A percentile compares a stretch with the other conserved stretches of the same genome.
Conservation (phyloP, 2,329 filamentous ascomycete species). For the Grosmannia huntii region DNA sequence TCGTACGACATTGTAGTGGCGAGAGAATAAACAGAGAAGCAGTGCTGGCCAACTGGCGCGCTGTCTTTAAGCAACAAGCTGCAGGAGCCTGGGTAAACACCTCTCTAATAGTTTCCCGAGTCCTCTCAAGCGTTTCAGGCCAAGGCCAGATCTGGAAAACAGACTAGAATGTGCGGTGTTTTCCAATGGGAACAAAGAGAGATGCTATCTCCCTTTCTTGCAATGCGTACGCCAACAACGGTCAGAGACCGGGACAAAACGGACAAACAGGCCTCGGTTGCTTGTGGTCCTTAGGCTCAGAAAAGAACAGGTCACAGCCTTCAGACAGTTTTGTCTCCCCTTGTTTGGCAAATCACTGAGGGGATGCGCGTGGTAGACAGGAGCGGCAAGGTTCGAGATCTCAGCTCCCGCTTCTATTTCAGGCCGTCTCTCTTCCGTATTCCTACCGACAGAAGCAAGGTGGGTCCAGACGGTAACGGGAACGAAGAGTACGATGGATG, state of each 20-base stretch:
- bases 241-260: neutral
- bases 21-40: neutral
- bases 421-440: neutral
- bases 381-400: neutral
- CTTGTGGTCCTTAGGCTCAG: neutral
- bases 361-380: neutral
- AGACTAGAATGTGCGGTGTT: neutral
- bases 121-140: neutral
- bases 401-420: neutral
- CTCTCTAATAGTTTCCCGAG: neutral
- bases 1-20: conserved; percentile 32
- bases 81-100: neutral
- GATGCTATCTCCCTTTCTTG: neutral
- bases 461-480: neutral
- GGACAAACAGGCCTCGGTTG: neutral
- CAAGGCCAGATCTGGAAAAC: neutral
- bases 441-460: neutral
- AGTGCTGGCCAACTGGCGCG: neutral
- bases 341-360: neutral
- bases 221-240: neutral
- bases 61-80: neutral
- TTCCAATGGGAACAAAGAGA: neutral
- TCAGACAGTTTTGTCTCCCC: neutral
- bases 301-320: neutral
- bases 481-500: conserved; percentile 1